A percentile compares a stretch with the other conserved stretches of the same genome.
These are phyloP conservation scores for Trametes punicea DNA, from an alignment of 768 basidiomycete genomes.

Conservation along the genomic window DNA sequence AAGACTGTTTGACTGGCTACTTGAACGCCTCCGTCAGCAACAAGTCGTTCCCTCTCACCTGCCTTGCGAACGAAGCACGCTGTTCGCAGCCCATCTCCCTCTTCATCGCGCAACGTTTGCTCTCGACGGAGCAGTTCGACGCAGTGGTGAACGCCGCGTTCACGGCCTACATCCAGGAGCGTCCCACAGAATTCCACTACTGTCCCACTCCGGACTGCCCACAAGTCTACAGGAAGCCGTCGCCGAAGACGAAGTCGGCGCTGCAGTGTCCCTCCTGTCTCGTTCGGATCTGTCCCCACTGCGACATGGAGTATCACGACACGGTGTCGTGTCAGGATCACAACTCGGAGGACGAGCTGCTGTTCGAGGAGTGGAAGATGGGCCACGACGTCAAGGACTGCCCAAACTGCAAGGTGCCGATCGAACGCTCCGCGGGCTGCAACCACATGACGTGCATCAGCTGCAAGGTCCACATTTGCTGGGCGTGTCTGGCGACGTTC, in stretches of 20 bases:
- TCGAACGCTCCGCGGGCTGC: slow-evolving; percentile 74
- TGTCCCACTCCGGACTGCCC: slow-evolving; percentile 80
- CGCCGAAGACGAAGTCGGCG: slow-evolving; percentile 45
- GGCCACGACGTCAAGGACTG: slow-evolving; percentile 69
- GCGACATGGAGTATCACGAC: slow-evolving; percentile 60
- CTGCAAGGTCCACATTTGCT: slow-evolving; percentile 77
- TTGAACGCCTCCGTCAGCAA: slow-evolving; percentile 54
- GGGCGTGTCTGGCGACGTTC: slow-evolving; percentile 75
- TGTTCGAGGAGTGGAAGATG: slow-evolving; percentile 64
- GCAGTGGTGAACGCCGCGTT: slow-evolving; percentile 57
- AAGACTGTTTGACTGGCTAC: slow-evolving; percentile 56
- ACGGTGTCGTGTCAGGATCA: slow-evolving; percentile 61
- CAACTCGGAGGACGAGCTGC: slow-evolving; percentile 46
- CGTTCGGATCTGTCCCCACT: slow-evolving; percentile 62
- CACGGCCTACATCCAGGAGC: slow-evolving; percentile 54
- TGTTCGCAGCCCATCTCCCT: slow-evolving; percentile 60
- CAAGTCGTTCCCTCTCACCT: slow-evolving; percentile 66
- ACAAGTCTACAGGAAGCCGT: slow-evolving; percentile 63
- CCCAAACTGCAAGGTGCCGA: slow-evolving; percentile 65
- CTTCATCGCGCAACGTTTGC: slow-evolving; percentile 43
- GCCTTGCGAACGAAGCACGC: slow-evolving; percentile 57
- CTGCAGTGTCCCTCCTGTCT: slow-evolving; percentile 74
- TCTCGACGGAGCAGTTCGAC: slow-evolving; percentile 52
- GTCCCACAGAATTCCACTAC: slow-evolving; percentile 60
- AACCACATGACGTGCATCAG: slow-evolving; percentile 79